Evolutionary conservation across 2,329 filamentous ascomycete genomes (phyloP), one percentile per base, ranked within the genome.

Genomic region (Fusarium brevicatenulatum): DNA sequence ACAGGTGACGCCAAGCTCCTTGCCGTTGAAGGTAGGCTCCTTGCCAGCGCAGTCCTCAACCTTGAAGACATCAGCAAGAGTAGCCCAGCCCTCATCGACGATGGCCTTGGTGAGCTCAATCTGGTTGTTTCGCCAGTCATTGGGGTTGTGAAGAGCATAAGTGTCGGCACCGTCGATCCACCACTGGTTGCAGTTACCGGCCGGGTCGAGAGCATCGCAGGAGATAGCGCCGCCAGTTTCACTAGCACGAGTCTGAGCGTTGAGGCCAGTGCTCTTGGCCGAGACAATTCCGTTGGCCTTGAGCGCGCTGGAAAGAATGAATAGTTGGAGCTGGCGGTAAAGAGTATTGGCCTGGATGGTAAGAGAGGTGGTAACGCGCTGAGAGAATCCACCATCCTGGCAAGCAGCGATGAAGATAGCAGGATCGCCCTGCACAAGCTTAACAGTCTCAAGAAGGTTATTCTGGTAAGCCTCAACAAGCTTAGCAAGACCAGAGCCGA

Each of bases 21-120:
- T 42, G 13, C n/a, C 5, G 13, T 69, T 47, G 16, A 69, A 69
- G 1, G 54, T 42, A 4, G 66, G 65, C 4, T 30, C 52, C 12
- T 69, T 69, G 23, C 66, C 66, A 39, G 66, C 65, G 9, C 66
- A 69, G 30, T 69, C 50, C 34, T 69, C 66, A 9, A 69, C 34
- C 44, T 69, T 57, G 44, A 69, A 69, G 21, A 69, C 36, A 5
- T 69, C 44, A 1, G 44, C 50, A 4, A 69, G 50, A 4, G 62
- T 53, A 9, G 66, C 66, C 66, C 66, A 69, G 8, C 65, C 58
- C 9, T 69, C 39, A 1, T 69, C 65, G 0, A 46, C 36, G 2
- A 69, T 69, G 4, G 65, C 57, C 10, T 46, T 25, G 2, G 40
- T 69, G 16, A 69, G 44, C 9, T 69, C 66, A 12, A 69, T 40